phyloP scores from a whole-genome alignment of 1,139 yeast genomes.

The Geotrichum carabidarum region DNA sequence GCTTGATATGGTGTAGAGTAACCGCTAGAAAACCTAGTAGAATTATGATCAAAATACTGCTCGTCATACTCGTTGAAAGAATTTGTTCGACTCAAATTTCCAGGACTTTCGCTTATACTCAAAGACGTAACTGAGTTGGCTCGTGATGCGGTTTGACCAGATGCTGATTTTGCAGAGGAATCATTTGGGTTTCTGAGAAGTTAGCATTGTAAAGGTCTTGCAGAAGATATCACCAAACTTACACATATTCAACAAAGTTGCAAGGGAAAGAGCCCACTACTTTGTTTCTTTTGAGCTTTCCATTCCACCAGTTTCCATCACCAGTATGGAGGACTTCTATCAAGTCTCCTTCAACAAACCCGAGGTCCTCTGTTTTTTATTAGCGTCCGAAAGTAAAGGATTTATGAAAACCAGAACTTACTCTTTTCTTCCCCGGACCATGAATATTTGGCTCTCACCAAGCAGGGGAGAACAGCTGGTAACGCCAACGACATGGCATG shows the following conservation, averaged over 20 bases:
- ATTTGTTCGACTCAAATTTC: neutral
- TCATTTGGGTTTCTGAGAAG: slow-evolving; percentile 11
- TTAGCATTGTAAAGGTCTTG: neutral
- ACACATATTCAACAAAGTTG: slow-evolving; percentile 64
- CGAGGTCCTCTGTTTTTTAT: slow-evolving; percentile 61
- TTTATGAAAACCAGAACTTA: slow-evolving; percentile 23
- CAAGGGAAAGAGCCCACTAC: slow-evolving; percentile 82
- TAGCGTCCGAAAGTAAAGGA: neutral
- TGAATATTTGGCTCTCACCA: slow-evolving; percentile 73
- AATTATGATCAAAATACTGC: neutral
- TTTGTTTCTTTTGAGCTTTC: slow-evolving; percentile 71
- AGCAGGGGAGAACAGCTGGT: slow-evolving; percentile 48
- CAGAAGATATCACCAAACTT: slow-evolving; percentile 3
- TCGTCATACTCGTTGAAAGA: neutral
- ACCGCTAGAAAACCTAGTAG: slow-evolving; percentile 10
- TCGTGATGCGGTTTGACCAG: neutral
- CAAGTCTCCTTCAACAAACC: slow-evolving; percentile 87
- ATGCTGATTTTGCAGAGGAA: slow-evolving; percentile 1
- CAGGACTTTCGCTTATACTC: slow-evolving; percentile 11
- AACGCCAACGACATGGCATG: slow-evolving; percentile 18
- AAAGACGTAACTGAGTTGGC: slow-evolving; percentile 7
- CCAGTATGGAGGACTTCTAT: slow-evolving; percentile 76
- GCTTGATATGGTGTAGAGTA: slow-evolving; percentile 2
- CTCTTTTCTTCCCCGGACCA: slow-evolving; percentile 81
- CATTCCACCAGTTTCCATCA: slow-evolving; percentile 93